Evolutionary conservation across 345 rosid species (phyloP), one percentile per base, ranked within the genome.

Genomic region (Populus deltoides): DNA sequence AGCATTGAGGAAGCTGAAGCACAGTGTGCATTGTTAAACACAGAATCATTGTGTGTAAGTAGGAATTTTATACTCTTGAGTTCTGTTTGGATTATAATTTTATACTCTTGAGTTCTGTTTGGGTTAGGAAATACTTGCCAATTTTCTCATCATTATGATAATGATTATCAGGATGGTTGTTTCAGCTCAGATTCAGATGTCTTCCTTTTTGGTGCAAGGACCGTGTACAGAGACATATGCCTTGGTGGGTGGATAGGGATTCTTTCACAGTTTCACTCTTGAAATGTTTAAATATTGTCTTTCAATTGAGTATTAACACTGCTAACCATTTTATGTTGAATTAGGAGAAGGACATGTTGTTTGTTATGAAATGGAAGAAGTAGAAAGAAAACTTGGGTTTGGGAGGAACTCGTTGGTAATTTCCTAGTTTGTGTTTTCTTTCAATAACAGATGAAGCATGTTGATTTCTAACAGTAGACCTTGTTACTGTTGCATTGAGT

Each of bases 1-100:
- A 92, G 97, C 82, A 80, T 93, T 66, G 99, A 93, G 86, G 99
- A 96, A 82, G 98, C 92, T 79, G 99, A 96, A 84, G 97, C 98
- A 0, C 98, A 96, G 59, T 96, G 98, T 66, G 98, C 99, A 71
- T 82, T 90, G 45, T 62, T 96, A 76, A 92, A 92, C 89, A 79
- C 83, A 18, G 97, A 93, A 85, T 90, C 94, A 68, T 82, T 91
- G 75, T 96, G 99, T 85, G 97, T 93, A 78, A 92, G 99, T 72
- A 15, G 41, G 61, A 68, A 53, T 7, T 41, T 61, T 51, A 79
- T 77, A 13, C 71, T 22, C 71, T 55, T 66, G 27, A 8, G 47
- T 18, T 57, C 66, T 67, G 57, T 27, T 82, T 70, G 65, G 25
- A n/a, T 15, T 43, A 61, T n/a, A n/a, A n/a, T 7, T 41, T 61